Percentiles rank a stretch among this genome's conserved stretches.
phyloP scores from a whole-genome alignment of 345 rosid genomes.

The Murraya koenigii region DNA sequence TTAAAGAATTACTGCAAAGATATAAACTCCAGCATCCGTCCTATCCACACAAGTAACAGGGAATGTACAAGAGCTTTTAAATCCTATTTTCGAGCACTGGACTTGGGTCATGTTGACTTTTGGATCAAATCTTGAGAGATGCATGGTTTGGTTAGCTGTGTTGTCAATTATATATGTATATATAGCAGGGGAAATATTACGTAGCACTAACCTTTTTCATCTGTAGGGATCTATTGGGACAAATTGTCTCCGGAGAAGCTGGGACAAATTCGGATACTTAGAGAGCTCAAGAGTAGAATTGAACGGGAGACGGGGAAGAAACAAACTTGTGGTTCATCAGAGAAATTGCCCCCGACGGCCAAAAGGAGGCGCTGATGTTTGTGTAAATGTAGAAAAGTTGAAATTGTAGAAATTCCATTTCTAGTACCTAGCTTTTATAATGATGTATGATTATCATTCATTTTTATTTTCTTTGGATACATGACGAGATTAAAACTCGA shows the following conservation, averaged over 20 bases:
- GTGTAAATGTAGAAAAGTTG: background rate
- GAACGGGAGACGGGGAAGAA: slow-evolving; percentile 64
- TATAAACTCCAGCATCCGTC: background rate
- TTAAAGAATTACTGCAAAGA: background rate
- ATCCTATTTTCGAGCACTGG: background rate
- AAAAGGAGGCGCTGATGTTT: slow-evolving; percentile 32
- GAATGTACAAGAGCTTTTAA: background rate
- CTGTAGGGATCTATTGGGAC: slow-evolving; percentile 79
- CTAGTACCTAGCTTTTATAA: background rate
- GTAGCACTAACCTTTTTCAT: background rate
- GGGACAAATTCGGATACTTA: slow-evolving; percentile 67
- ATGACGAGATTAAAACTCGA: background rate
- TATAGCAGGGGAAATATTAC: background rate
- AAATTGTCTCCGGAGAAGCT: slow-evolving; percentile 81
- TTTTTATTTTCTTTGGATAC: background rate
- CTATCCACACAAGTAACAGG: background rate
- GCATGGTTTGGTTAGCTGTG: background rate
- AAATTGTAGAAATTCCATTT: background rate
- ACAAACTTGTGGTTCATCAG: slow-evolving; percentile 71
- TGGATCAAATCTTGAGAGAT: background rate
- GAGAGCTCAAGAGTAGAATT: slow-evolving; percentile 64
- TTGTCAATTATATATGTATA: background rate
- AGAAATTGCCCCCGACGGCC: slow-evolving; percentile 74
- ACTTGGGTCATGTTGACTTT: background rate
- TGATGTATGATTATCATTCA: background rate